Evolutionary conservation across 73 alveolate genomes (phyloP), one percentile per base, ranked within the genome.

Genomic region (Vitrella brassicaformis): DNA sequence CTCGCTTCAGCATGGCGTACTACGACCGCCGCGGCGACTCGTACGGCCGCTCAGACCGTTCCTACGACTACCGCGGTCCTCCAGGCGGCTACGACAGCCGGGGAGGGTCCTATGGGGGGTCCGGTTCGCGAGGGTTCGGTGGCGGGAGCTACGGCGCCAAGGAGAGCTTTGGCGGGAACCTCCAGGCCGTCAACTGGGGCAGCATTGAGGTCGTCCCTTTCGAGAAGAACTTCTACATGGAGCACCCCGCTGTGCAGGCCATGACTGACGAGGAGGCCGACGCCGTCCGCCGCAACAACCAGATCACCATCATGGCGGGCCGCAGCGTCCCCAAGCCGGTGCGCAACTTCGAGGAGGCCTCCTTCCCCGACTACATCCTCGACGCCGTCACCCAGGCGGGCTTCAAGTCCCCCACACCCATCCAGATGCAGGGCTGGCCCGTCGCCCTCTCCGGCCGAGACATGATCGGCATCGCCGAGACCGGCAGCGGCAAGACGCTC

Each of bases 401-500:
- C 47, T 75, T 75, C 66, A 68, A 32, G 29, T 72, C 76, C 66
- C 92, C 92, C 8, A 84, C 94, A 66, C 88, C 94, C 25, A 81
- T 88, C 31, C 94, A 88, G 84, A 84, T 86, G 65, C 88, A 71
- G 47, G 86, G 88, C 31, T 85, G 88, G 87, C 91, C 94, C 30
- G 81, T 79, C 71, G 88, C 88, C 45, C 90, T 85, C 67, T 31
- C 76, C 29, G 91, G 91, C 65, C 81, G 80, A 67, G 91, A 84
- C 75, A 77, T 88, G 72, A 66, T 88, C 19, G 89, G 90, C 67
- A 67, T 84, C 22, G 89, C 94, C 28, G 90, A 88, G 75, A 88
- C 94, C 10, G 94, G 94, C 47, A 78, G 85, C 26, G 94, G 94
- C 32, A 88, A 88, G 84, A 88, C 94, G 46, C 47, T 84, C 46